Conservation (phyloP, 2,329 filamentous ascomycete genomes). For the Penicillium janthinellum region DNA sequence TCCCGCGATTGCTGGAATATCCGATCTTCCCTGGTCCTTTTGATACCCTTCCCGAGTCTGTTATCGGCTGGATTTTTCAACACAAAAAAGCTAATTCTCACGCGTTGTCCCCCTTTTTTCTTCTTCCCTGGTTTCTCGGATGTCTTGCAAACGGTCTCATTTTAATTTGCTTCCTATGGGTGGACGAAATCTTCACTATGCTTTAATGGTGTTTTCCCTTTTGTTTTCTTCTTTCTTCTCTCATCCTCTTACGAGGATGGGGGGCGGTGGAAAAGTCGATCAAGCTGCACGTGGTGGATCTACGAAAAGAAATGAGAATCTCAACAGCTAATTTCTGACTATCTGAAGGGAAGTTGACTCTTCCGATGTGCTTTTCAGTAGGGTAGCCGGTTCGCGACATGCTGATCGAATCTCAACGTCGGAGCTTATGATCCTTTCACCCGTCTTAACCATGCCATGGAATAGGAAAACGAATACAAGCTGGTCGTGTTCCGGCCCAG, state of each 20-base stretch:
- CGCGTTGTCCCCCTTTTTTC: slow-evolving; percentile 2
- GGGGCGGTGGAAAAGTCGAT: slow-evolving; percentile 8
- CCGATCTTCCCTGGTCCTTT: slow-evolving; percentile 37
- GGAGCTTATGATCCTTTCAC: background rate
- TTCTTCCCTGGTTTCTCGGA: slow-evolving; percentile 11
- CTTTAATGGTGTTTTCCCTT: slow-evolving; percentile 25
- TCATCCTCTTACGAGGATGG: slow-evolving; percentile 6
- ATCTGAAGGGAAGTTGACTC: background rate
- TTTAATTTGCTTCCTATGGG: slow-evolving; percentile 25
- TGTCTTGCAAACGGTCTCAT: slow-evolving; percentile 16
- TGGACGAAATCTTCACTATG: slow-evolving; percentile 24
- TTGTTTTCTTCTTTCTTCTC: slow-evolving; percentile 9
- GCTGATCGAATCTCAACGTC: background rate
- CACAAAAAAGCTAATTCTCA: slow-evolving; percentile 26
- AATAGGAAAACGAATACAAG: background rate
- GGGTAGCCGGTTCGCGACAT: background rate
- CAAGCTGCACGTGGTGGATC: background rate
- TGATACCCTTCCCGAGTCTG: slow-evolving; percentile 43
- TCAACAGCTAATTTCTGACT: background rate
- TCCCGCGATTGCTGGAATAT: slow-evolving; percentile 25
- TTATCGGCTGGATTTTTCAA: slow-evolving; percentile 32
- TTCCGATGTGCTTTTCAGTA: background rate
- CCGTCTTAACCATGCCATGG: background rate
- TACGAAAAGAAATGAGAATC: background rate
- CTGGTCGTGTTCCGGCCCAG: background rate